These are phyloP conservation scores for Cotoneaster glaucophyllus DNA, from an alignment of 306 rosid species.

Conservation along the genomic window DNA sequence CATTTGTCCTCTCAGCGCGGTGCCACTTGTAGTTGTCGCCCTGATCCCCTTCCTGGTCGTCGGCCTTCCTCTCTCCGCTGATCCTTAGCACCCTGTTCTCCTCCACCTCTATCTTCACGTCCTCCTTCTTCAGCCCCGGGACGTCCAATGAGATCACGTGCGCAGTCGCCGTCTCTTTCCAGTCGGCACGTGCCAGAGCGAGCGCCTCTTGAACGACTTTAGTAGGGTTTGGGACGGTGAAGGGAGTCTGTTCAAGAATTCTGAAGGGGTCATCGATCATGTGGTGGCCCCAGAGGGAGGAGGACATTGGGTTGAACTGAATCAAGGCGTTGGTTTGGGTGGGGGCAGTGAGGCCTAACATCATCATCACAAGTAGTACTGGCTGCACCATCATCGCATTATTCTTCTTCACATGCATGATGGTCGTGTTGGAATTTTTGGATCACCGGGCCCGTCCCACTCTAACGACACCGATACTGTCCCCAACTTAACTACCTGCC, in stretches of 20 bases:
- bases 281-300: constrained; percentile 16
- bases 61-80: constrained; percentile 31
- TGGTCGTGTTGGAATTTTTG: no score
- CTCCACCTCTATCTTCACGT: constrained; percentile 34
- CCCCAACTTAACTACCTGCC: no score
- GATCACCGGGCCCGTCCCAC: no score
- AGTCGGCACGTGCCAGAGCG: constrained; percentile 41
- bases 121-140: constrained; percentile 36
- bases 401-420: neutral
- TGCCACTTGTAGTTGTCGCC: constrained; percentile 28
- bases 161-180: constrained; percentile 28
- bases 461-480: no score
- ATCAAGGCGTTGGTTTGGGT: constrained; percentile 14
- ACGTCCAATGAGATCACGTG: constrained; percentile 32
- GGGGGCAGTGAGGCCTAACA: neutral
- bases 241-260: constrained; percentile 35
- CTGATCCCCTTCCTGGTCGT: constrained; percentile 8
- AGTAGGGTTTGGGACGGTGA: constrained; percentile 3
- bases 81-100: constrained; percentile 40
- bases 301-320: constrained; percentile 13
- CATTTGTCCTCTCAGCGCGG: constrained; percentile 24
- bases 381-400: neutral
- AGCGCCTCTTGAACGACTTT: constrained; percentile 5
- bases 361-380: neutral
- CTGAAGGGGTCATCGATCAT: constrained; percentile 39